A percentile compares a stretch with the other conserved stretches of the same genome.
These are phyloP conservation scores for Leucogyrophana mollusca DNA, from an alignment of 768 basidiomycete species.

Conservation along the genomic window DNA sequence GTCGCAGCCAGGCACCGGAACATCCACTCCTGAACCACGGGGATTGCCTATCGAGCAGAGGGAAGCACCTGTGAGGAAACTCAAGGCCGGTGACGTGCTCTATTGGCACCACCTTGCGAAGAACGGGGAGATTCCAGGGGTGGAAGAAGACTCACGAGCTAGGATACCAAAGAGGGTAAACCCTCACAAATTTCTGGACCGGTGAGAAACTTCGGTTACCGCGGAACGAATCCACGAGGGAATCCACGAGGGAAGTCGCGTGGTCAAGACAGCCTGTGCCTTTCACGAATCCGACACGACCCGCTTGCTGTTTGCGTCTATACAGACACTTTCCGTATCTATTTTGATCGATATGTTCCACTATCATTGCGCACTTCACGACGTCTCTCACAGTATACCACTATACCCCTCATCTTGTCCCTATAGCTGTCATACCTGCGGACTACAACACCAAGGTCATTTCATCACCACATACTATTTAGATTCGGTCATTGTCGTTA, in stretches of 20 bases:
- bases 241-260: background rate
- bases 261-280: background rate
- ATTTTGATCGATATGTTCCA: slow-evolving; percentile 26
- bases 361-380: slow-evolving; percentile 24
- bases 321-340: slow-evolving; percentile 24
- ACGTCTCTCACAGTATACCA: slow-evolving; percentile 27
- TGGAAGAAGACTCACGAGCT: slow-evolving; percentile 61
- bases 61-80: slow-evolving; percentile 38
- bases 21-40: slow-evolving; percentile 19
- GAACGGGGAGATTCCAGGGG: slow-evolving; percentile 71
- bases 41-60: slow-evolving; percentile 36
- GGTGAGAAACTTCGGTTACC: slow-evolving; percentile 20
- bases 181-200: slow-evolving; percentile 18
- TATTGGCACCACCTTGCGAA: slow-evolving; percentile 77
- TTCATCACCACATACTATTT: slow-evolving; percentile 17
- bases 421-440: slow-evolving; percentile 21
- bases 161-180: slow-evolving; percentile 16
- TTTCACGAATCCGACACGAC: slow-evolving; percentile 11
- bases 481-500: slow-evolving; percentile 12
- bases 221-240: slow-evolving; percentile 11
- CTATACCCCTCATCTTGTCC: slow-evolving; percentile 33
- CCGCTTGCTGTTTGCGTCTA: background rate
- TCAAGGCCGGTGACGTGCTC: slow-evolving; percentile 60
- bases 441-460: slow-evolving; percentile 22
- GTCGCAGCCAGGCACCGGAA: slow-evolving; percentile 11